These are phyloP conservation scores for Thalassiosira livingstoniorum DNA, from an alignment of 352 stramenopile species.

Conservation along the genomic window DNA sequence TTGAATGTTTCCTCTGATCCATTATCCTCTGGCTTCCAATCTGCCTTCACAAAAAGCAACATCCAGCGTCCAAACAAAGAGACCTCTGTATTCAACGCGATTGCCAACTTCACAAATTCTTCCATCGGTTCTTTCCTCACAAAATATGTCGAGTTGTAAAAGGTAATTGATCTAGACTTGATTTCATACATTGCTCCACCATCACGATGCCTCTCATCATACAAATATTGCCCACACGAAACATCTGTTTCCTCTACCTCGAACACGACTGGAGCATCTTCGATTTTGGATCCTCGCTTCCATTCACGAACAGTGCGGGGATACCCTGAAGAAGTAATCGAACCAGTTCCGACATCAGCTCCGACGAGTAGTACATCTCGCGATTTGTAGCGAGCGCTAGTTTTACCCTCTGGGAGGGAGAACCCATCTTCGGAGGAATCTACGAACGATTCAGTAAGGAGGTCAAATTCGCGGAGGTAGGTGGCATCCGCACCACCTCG, in stretches of 20 bases:
- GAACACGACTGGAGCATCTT: slow-evolving; percentile 81
- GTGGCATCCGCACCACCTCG: slow-evolving; percentile 79
- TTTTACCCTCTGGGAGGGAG: slow-evolving; percentile 80
- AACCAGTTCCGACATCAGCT: slow-evolving; percentile 66
- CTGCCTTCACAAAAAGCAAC: slow-evolving; percentile 70
- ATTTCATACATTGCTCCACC: slow-evolving; percentile 78
- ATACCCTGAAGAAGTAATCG: slow-evolving; percentile 83
- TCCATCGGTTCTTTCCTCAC: slow-evolving; percentile 54
- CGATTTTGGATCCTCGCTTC: slow-evolving; percentile 78
- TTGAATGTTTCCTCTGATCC: slow-evolving; percentile 64
- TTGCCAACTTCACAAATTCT: slow-evolving; percentile 75
- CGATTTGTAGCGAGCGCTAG: slow-evolving; percentile 73
- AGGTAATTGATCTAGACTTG: slow-evolving; percentile 73
- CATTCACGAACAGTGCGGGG: slow-evolving; percentile 82
- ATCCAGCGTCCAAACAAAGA: slow-evolving; percentile 73
- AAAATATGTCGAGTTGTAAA: slow-evolving; percentile 82
- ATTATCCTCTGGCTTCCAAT: slow-evolving; percentile 73
- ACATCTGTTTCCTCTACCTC: slow-evolving; percentile 84
- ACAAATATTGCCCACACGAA: slow-evolving; percentile 73
- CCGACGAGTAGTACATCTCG: slow-evolving; percentile 82
- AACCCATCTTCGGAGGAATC: slow-evolving; percentile 62
- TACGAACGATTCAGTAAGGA: slow-evolving; percentile 72
- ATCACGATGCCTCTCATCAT: slow-evolving; percentile 69
- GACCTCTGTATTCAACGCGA: slow-evolving; percentile 73
- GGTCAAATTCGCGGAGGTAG: slow-evolving; percentile 81